A percentile compares a stretch with the other conserved stretches of the same genome.
phyloP scores from a whole-genome alignment of 495 filamentous ascomycete species.

The Astrothelium macrocarpum region DNA sequence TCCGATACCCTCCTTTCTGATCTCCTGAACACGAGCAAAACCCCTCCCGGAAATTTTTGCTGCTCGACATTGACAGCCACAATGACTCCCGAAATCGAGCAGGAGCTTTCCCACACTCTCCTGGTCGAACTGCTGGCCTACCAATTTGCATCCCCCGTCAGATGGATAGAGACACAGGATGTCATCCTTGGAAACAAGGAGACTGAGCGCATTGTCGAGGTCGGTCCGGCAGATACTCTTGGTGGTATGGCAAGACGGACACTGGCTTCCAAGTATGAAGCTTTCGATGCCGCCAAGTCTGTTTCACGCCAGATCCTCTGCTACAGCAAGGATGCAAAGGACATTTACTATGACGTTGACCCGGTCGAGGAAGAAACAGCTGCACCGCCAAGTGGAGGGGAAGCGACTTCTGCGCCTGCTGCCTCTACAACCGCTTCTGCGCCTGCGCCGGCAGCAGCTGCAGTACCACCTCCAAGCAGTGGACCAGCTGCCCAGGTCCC shows the following conservation, averaged over 20 bases:
- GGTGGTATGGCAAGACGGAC: conserved; percentile 97
- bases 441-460: conserved; percentile 42
- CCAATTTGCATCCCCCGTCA: conserved; percentile 95
- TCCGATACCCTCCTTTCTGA: not conserved
- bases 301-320: conserved; percentile 95
- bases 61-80: conserved; percentile 27
- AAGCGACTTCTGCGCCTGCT: conserved; percentile 31
- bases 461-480: conserved; percentile 55
- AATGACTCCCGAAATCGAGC: conserved; percentile 97
- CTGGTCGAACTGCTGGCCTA: conserved; percentile 97
- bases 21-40: not conserved
- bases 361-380: conserved; percentile 85
- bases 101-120: conserved; percentile 94
- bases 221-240: conserved; percentile 95
- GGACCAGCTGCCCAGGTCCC: conserved; percentile 84
- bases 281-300: conserved; percentile 92
- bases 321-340: conserved; percentile 98
- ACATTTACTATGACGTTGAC: conserved; percentile 99
- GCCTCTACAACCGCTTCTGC: conserved; percentile 42
- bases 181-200: conserved; percentile 92
- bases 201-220: conserved; percentile 94
- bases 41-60: not conserved
- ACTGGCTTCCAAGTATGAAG: conserved; percentile 94
- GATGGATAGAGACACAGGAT: conserved; percentile 99
- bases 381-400: conserved; percentile 36